phyloP scores from a whole-genome alignment of 768 basidiomycete genomes.

The Melanogaster broomeanus region DNA sequence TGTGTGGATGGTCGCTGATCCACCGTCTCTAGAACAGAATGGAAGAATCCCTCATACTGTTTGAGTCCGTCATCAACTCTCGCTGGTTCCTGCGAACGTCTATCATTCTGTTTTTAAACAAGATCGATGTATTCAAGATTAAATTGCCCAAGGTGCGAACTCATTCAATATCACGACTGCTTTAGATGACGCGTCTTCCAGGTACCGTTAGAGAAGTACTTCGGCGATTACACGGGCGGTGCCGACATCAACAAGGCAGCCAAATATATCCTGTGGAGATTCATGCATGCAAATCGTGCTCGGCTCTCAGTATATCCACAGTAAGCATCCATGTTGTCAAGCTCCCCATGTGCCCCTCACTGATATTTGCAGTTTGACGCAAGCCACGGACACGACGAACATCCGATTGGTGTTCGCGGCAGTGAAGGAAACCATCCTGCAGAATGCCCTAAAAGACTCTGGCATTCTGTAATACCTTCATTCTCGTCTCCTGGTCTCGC shows the following conservation, averaged over 20 bases:
- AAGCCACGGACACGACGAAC: slow-evolving; percentile 88
- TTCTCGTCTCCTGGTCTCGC: neutral
- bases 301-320: slow-evolving; percentile 89
- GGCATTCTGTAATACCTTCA: slow-evolving; percentile 62
- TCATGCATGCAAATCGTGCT: slow-evolving; percentile 89
- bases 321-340: slow-evolving; percentile 42
- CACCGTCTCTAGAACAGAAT: slow-evolving; percentile 59
- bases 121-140: slow-evolving; percentile 76
- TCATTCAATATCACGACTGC: neutral
- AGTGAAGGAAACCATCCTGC: slow-evolving; percentile 91
- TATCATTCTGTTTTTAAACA: slow-evolving; percentile 70
- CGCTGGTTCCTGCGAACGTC: slow-evolving; percentile 70
- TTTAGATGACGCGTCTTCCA: slow-evolving; percentile 20
- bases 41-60: slow-evolving; percentile 72
- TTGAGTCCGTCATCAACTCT: slow-evolving; percentile 79
- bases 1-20: neutral
- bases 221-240: slow-evolving; percentile 88
- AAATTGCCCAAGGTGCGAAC: slow-evolving; percentile 56
- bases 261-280: slow-evolving; percentile 93
- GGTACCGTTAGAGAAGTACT: slow-evolving; percentile 77
- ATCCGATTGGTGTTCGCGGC: slow-evolving; percentile 82
- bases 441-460: slow-evolving; percentile 84
- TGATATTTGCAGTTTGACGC: slow-evolving; percentile 59
- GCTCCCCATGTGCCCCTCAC: neutral
- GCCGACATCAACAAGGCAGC: slow-evolving; percentile 92